Base-by-base conservation (phyloP, 1,284 basidiomycete species). In the Schizophyllum amplum region DNA sequence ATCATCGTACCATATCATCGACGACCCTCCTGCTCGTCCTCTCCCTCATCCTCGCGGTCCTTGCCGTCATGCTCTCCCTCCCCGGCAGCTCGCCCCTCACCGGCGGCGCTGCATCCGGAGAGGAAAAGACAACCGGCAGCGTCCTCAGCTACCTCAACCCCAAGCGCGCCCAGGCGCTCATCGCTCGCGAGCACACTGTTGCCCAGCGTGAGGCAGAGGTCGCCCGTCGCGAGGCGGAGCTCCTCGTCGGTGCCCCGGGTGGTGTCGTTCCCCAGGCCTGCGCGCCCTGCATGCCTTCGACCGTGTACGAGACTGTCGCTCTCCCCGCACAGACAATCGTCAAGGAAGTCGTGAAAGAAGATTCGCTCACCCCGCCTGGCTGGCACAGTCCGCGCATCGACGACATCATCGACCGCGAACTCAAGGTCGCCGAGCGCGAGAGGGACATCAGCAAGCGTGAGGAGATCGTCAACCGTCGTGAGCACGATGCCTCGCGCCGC, bases 1-100 rank as follows among this genome's bases (percentile, higher is more conserved):
- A 90, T 61, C 85, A 87, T 64, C 78, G 90, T 58, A 91, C 89
- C 55, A 90, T 92, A 61, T 92, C 90, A 6, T 91, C 88, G n/a
- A 92, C 89, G 0, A 92, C 90, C 7, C 82, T 92, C 51, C 80
- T 92, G 57, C 83, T 92, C 47, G 87, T 91, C 52, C 79, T 92
- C 54, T 91, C 89, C 15, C 83, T 92, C 51, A 82, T 92, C 53
- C 77, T 92, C 20, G 89, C 88, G 23, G 87, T 91, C 24, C 78
- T 92, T 23, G 88, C 90, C 1, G 83, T 92, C 63, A 90, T 92
- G 88, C 81, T 92, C 17, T 90, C 90, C 2, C 76, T 92, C 6
- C 90, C 90, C 2, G 72, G 73, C 49, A 67, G 68, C 49, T 60
- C 65, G 24, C 53, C 63, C 13, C 55, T 68, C 15, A 65, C 67